Base-by-base conservation (phyloP, 2,329 filamentous ascomycete genomes). In the Aspergillus candidus region DNA sequence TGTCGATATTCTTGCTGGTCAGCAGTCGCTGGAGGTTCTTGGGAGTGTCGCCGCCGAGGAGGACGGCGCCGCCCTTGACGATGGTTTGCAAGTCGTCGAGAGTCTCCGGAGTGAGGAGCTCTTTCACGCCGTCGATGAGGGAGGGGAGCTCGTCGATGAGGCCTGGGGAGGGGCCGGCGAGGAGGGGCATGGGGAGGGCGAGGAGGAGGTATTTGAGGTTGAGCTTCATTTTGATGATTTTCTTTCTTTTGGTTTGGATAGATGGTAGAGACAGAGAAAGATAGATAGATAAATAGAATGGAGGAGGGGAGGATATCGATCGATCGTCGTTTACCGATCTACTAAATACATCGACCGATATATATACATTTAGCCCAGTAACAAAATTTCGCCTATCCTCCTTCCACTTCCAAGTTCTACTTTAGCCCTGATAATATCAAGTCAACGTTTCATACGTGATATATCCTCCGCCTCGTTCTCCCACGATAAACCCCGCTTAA, bases 11-110 rank as follows among this genome's bases (percentile, higher is more conserved):
- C 7, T 48, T 38, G 1, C 51, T 47, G 12, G 51, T 48, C 17
- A 65, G 47, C 18, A 65, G 36, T 18, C 49, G 53, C 47, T 55
- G 51, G 38, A 63, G 45, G 12, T 56, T 56, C 49, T 63, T 47
- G 1, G 61, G 60, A 22, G 58, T 57, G 14, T 57, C 51, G 12
- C 57, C 52, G 18, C 61, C 54, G 4, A 65, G 49, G 29, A 65
- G 49, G 11, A 49, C 47, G 31, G 63, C 62, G 29, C 52, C 60
- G 14, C 59, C 57, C 12, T 42, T 51, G 32, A 64, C 44, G 15
- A 63, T 53, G 3, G 40, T 52, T 17, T 57, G 53, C 4, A 63
- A 46, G 12, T 63, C 57, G 3, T 53, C 41, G 35, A 63, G 47
- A n/a, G 50, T 56, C 6, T 56, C 50, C 31, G 44, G 31, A 43